Percentiles rank a stretch among this genome's conserved stretches.
These are phyloP conservation scores for Huntiella savannae DNA, from an alignment of 2,329 filamentous ascomycete genomes.

Conservation along the genomic window DNA sequence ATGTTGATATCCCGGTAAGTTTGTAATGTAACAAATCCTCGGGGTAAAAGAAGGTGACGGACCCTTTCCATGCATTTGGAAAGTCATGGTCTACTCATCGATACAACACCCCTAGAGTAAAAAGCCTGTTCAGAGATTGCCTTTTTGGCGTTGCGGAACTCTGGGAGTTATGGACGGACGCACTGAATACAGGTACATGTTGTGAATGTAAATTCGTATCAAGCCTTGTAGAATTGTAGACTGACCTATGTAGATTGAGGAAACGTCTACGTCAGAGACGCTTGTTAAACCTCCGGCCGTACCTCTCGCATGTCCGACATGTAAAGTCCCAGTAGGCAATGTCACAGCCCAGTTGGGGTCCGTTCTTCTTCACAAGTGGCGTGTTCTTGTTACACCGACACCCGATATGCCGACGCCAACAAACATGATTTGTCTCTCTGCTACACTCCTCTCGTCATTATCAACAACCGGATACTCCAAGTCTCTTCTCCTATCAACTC, in stretches of 20 bases:
- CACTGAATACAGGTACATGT: too few relatives aligned
- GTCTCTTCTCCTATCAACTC: constrained; percentile 27
- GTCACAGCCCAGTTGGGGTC: constrained; percentile 26
- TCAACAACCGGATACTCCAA: constrained; percentile 39
- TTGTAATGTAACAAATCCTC: neutral
- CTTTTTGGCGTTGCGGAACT: too few relatives aligned
- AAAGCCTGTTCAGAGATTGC: constrained; percentile 14
- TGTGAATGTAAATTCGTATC: too few relatives aligned
- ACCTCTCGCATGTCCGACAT: constrained; percentile 26
- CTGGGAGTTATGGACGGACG: too few relatives aligned
- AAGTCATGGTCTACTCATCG: constrained; percentile 39
- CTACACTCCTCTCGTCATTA: constrained; percentile 32
- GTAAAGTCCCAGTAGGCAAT: constrained; percentile 28
- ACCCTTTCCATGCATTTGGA: constrained; percentile 18
- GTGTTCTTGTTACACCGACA: constrained; percentile 23
- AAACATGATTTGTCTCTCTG: constrained; percentile 31
- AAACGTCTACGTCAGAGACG: too few relatives aligned
- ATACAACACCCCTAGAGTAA: constrained; percentile 49
- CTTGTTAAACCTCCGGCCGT: constrained; percentile 4
- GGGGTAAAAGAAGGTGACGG: constrained; percentile 43
- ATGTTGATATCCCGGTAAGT: constrained; percentile 29
- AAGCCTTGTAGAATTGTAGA: too few relatives aligned
- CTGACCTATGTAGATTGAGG: too few relatives aligned
- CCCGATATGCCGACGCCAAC: constrained; percentile 18
- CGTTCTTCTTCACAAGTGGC: constrained; percentile 38